Evolutionary conservation across 73 alveolate species (phyloP), one percentile per base, ranked within the genome.

Genomic region (Paramecium pentaurelia): DNA sequence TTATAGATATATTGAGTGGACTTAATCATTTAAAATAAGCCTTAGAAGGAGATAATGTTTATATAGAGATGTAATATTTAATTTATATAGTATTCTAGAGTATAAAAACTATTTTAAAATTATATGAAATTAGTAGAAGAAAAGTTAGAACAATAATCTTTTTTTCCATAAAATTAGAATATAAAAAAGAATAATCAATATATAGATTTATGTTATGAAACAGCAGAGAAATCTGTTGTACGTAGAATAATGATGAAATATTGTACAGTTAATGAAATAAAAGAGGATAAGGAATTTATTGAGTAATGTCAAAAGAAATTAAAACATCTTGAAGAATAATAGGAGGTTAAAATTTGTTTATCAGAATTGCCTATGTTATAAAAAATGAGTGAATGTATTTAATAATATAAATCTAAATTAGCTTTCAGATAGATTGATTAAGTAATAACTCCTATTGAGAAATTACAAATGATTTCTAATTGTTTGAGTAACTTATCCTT

Each of bases 71-170:
- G 88, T 75, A 75, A 75, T 16, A 5, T 18, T 0, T 30, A 6
- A 9, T 2, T 18, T 47, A 22, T 40, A 8, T 28, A 40, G 6
- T 54, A 54, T n/a, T 49, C 5, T 44, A 80, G 71, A 25, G 91
- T 49, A 0, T 44, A 37, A 7, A 49, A 45, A 28, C 6, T 80
- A 28, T 80, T 44, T 36, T 28, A 80, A 42, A 20, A 4, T 8
- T 80, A 80, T 80, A 80, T 80, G 77, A 47, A 42, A 25, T 44
- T 45, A 4, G 36, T 42, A 11, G 91, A 80, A 47, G 91, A 80
- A 42, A 42, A 8, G 20, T 20, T 80, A 42, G 58, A 45, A 49
- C 6, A 25, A 7, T 32, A 45, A 25, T 16, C 36, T 3, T 80
- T 80, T 25, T 80, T 44, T 16, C 71, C 42, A 25, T 40, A 40